Evolutionary conservation across 805 yeast species (phyloP), one percentile per base, ranked within the genome.

Genomic region (Monosporozyma servazzii): DNA sequence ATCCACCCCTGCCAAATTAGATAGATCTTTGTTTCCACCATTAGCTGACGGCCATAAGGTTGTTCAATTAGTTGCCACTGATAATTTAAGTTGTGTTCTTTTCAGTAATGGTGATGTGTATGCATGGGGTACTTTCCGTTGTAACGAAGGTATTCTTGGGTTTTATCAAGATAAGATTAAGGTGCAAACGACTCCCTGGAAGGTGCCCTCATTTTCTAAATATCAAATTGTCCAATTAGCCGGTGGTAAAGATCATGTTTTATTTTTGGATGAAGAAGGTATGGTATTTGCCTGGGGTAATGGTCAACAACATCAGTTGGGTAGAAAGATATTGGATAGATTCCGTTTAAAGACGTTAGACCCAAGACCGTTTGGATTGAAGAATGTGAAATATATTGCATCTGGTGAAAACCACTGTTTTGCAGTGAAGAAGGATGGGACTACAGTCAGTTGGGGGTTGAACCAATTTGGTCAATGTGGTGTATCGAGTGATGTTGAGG

Each of bases 401-500:
- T 81, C 91, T 54, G 99, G 99, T 48, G 98, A 91, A 63, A 93
- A 84, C 69, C 98, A 90, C 65, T 86, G 96, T 58, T 93, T 93
- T 74, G 99, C 99, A 5, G 78, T 93, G 55, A 85, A 86, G 54
- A 72, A 75, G 13, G 78, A 80, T 37, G 88, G 85, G 42, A 76
- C 76, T 36, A 88, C 93, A 1, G 77, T 77, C 56, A 77, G 93
- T 9, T 93, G 99, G 99, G 99, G 99, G 7, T 76, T 93, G 62
- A 93, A 93, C 66, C 97, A 93, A 69, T 93, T 80, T 64, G 98
- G 98, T 21, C 99, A 93, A 71, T 88, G 97, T 74, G 98, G 96
- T 52, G 74, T 83, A 23, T 75, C 86, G 15, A 82, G 84, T 36
- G 81, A 80, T 48, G 78, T 86, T 51, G 93, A 85, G 61, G 96